These are phyloP conservation scores for Mycena filopes DNA, from an alignment of 768 basidiomycete species.

Conservation along the genomic window DNA sequence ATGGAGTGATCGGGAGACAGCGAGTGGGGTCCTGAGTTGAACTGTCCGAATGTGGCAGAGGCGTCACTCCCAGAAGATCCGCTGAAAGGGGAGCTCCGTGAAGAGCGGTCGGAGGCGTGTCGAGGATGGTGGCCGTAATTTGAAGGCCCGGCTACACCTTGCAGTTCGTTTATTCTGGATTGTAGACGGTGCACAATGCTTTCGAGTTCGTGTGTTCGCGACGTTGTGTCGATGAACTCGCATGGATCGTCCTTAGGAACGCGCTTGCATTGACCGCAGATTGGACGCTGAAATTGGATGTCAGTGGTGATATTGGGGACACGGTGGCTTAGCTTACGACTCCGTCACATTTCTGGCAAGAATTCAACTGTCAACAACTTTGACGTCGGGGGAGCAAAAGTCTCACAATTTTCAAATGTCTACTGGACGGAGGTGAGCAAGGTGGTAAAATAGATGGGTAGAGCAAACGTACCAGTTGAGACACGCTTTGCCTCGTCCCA, in stretches of 20 bases:
- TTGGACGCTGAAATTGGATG: constrained; percentile 10
- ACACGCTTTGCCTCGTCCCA: neutral
- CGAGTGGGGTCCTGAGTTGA: neutral
- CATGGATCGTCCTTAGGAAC: constrained; percentile 53
- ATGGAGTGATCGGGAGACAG: neutral
- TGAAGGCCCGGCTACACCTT: constrained; percentile 35
- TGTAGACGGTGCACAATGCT: constrained; percentile 49
- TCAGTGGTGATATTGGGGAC: neutral
- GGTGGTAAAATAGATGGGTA: too few relatives aligned
- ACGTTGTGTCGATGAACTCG: constrained; percentile 54
- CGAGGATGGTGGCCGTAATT: constrained; percentile 9
- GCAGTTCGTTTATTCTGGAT: constrained; percentile 47
- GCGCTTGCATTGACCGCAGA: constrained; percentile 52
- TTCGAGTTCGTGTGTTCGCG: constrained; percentile 52
- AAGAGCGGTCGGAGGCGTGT: constrained; percentile 11
- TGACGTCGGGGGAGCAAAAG: neutral
- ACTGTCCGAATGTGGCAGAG: neutral
- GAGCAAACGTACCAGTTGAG: neutral
- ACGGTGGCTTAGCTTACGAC: neutral
- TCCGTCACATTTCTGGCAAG: neutral
- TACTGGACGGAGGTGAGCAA: too few relatives aligned
- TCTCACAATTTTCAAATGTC: constrained; percentile 1
- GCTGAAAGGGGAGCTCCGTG: constrained; percentile 18
- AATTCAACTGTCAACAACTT: neutral
- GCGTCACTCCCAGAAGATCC: neutral